Base-by-base conservation (phyloP, 345 rosid genomes). In the Syzygium aqueum region DNA sequence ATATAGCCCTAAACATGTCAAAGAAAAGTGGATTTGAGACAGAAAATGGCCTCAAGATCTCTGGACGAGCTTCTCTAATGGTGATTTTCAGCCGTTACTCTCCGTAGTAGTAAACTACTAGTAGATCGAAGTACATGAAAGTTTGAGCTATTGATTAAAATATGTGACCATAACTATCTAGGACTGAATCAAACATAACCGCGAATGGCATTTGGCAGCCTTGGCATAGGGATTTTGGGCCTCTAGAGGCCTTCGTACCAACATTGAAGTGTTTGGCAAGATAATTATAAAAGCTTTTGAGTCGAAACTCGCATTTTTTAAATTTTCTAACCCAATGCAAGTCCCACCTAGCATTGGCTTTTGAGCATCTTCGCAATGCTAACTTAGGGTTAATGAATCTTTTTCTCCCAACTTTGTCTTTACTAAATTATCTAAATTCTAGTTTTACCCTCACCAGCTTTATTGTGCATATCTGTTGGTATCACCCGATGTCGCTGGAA, bases 401-500 rank as follows among this genome's bases (percentile, higher is more conserved):
- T 33, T 37, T 67, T 17, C 23, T 3, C 37, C 25, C 14, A 19
- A 22, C 46, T 37, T 73, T 33, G 25, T 30, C 13, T 14, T 73
- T 4, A 9, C 7, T 73, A 9, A 33, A 73, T 13, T 1, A 37
- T 73, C 49, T 73, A 9, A 73, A 4, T 40, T 33, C 23, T 40
- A 33, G 21, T 73, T 19, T 73, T 33, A 33, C 14, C 27, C 6
- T 19, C 49, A 33, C 22, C 49, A 40, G 49, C 12, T 73, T 33
- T 33, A 1, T 11, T 19, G 13, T 19, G 49, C 21, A 33, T 33
- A 73, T 19, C 6, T 19, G 2, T 3, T 2, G 1, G 13, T 13
- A 17, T 67, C 5, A 17, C 1, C 0, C 2, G 3, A 33, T 12
- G 8, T 17, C 2, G 0, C 78, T 7, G 0, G 21, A 2, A 2